Percentiles rank a stretch among this genome's conserved stretches.
Evolutionary conservation across 2,329 filamentous ascomycete species (phyloP).

Genomic region (Hypoxylon sp.): DNA sequence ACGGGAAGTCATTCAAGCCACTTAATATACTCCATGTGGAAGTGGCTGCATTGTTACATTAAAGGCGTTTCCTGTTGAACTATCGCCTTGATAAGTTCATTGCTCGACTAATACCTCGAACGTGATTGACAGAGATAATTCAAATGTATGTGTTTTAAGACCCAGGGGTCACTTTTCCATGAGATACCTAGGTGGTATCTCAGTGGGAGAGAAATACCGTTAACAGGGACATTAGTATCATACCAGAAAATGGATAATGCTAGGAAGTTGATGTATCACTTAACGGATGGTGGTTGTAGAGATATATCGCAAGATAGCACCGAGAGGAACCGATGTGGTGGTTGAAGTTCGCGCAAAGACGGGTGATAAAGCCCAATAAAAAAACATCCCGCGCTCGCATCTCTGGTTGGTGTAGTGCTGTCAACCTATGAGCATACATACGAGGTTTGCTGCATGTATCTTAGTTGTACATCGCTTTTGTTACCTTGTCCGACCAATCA

Average conservation of each 20-base stretch:
- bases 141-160: not conserved
- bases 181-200: not conserved
- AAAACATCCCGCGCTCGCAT: not conserved
- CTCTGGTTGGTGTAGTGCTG: slow-evolving; percentile 19
- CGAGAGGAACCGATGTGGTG: slow-evolving; percentile 4
- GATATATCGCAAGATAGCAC: not conserved
- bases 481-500: slow-evolving; percentile 31
- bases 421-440: slow-evolving; percentile 36
- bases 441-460: slow-evolving; percentile 41
- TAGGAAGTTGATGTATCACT: not conserved
- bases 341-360: slow-evolving; percentile 9
- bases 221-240: not conserved
- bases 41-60: slow-evolving; percentile 18
- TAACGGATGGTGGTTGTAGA: not conserved
- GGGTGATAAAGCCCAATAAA: slow-evolving; percentile 2
- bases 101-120: slow-evolving; percentile 1
- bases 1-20: slow-evolving; percentile 32
- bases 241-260: not conserved
- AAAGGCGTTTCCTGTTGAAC: not conserved
- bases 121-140: not conserved
- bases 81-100: not conserved
- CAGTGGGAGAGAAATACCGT: not conserved
- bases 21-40: slow-evolving; percentile 32
- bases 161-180: not conserved
- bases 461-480: slow-evolving; percentile 25